Conservation (phyloP, 2,329 filamentous ascomycete genomes). For the Pseudonectria foliicola region DNA sequence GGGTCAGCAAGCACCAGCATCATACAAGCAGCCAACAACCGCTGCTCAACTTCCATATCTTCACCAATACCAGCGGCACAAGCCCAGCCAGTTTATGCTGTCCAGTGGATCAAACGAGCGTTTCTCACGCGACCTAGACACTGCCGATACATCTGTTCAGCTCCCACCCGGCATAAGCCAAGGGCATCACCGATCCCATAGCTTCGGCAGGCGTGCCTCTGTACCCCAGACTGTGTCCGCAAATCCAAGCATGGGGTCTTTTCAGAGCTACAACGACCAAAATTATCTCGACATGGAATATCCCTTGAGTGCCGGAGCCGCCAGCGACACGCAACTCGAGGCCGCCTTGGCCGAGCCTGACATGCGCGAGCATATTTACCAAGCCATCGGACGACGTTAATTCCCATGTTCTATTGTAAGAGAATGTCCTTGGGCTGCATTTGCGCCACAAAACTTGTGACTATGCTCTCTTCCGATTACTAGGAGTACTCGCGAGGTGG, state of each 20-base stretch:
- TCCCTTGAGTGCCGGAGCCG: conserved; percentile 2
- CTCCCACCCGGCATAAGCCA: conserved; percentile 12
- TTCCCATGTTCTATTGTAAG: background rate
- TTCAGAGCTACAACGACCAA: conserved; percentile 14
- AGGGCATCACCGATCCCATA: too few species aligned
- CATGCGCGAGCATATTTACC: conserved; percentile 17
- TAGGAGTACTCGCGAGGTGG: too few species aligned
- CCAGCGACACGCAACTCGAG: conserved; percentile 15
- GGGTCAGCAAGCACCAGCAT: conserved; percentile 1
- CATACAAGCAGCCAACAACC: conserved; percentile 2
- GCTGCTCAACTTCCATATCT: conserved; percentile 2
- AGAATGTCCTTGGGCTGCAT: background rate
- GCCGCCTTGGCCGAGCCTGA: conserved; percentile 15
- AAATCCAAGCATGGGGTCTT: conserved; percentile 9
- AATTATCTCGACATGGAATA: conserved; percentile 22
- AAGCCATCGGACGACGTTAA: conserved; percentile 14
- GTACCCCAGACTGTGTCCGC: conserved; percentile 3
- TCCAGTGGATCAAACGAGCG: conserved; percentile 2
- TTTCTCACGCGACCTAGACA: conserved; percentile 8
- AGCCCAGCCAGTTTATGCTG: conserved; percentile 11
- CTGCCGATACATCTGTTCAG: conserved; percentile 5
- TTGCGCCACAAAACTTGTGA: conserved; percentile 1
- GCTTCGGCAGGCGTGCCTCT: too few species aligned
- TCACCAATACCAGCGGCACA: conserved; percentile 9
- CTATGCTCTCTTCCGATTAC: background rate